Conservation (phyloP, 352 stramenopile genomes). For the Globisporangium nodosum region DNA sequence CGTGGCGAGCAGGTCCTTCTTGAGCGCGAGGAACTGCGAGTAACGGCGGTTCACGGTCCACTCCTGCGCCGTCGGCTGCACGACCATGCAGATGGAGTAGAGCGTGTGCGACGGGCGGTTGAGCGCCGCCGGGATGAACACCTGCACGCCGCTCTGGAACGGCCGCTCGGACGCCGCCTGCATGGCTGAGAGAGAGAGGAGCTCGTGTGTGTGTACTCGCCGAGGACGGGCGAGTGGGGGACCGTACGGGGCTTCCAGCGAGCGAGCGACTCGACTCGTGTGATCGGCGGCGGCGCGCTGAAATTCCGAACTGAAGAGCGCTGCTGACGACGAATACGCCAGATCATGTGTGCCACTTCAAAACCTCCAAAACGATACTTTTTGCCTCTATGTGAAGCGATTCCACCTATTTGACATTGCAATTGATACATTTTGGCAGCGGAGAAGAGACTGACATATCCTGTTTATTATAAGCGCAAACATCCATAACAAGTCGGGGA, state of each 20-base stretch:
- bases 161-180: slow-evolving; percentile 7
- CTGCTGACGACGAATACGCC: neutral
- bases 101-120: slow-evolving; percentile 81
- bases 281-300: neutral
- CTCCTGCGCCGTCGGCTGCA: slow-evolving; percentile 73
- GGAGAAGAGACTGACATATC: too few relatives aligned
- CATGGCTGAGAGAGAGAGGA: neutral
- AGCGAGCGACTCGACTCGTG: neutral
- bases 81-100: slow-evolving; percentile 79
- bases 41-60: slow-evolving; percentile 85
- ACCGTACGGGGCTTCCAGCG: neutral
- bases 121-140: slow-evolving; percentile 77
- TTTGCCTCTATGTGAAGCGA: too few relatives aligned
- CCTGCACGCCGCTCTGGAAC: slow-evolving; percentile 50
- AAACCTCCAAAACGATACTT: too few relatives aligned
- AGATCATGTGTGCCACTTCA: too few relatives aligned
- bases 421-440: neutral
- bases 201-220: neutral
- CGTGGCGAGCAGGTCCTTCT: slow-evolving; percentile 53
- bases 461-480: too few relatives aligned
- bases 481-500: too few relatives aligned
- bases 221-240: neutral
- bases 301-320: slow-evolving; percentile 1
- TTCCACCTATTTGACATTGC: neutral
- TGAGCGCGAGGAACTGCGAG: slow-evolving; percentile 81